Percentiles rank a stretch among this genome's conserved stretches.
Evolutionary conservation across 139 green algal genomes (phyloP).

Genomic region (Coelastrella sp.): DNA sequence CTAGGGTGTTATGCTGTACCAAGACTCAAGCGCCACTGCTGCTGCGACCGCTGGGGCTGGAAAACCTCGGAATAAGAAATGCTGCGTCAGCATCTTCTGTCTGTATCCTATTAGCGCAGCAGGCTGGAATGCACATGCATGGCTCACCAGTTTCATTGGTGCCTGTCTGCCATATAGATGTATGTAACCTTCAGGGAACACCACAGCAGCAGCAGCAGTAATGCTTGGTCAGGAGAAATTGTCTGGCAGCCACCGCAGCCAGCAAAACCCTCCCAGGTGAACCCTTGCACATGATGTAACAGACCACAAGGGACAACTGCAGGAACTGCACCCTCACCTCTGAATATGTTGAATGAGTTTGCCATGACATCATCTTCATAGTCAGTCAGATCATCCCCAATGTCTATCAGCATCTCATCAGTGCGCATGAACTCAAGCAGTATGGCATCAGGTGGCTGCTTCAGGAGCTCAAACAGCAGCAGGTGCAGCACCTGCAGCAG

Average conservation of each 20-base stretch:
- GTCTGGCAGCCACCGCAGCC: background rate
- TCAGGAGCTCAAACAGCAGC: constrained; percentile 55
- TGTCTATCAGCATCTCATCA: constrained; percentile 87
- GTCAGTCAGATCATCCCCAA: constrained; percentile 82
- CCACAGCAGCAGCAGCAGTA: background rate
- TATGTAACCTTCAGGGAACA: constrained; percentile 55
- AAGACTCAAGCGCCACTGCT: no score
- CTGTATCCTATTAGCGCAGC: background rate
- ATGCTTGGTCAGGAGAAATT: background rate
- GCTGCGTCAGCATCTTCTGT: background rate
- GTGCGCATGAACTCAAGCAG: constrained; percentile 76
- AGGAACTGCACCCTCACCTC: constrained; percentile 46
- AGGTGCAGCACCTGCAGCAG: constrained; percentile 60
- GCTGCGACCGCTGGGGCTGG: no score
- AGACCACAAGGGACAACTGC: background rate
- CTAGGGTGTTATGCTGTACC: no score
- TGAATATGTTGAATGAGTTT: constrained; percentile 81
- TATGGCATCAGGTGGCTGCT: constrained; percentile 41
- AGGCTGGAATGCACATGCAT: background rate
- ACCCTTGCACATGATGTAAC: no score
- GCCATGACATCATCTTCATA: constrained; percentile 81
- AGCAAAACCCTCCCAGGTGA: background rate
- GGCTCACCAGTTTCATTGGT: constrained; percentile 57
- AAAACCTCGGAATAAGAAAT: no score
- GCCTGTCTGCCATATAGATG: constrained; percentile 62